These are phyloP conservation scores for Aspergillus quadricinctus DNA, from an alignment of 2,329 filamentous ascomycete species.

Conservation along the genomic window DNA sequence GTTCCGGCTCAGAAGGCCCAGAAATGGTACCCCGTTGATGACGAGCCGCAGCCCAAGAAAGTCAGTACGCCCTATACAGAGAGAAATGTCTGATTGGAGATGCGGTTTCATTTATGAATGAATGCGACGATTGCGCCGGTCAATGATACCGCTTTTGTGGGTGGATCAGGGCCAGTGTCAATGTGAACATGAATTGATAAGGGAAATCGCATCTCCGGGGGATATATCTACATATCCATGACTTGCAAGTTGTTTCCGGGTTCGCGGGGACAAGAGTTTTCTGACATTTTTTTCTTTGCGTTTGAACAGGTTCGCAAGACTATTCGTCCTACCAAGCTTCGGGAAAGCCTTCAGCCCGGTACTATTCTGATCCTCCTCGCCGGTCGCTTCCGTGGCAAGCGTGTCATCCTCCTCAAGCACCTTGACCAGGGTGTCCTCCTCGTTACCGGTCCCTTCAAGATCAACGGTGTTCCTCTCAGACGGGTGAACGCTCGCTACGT, in stretches of 20 bases:
- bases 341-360: constrained; percentile 86
- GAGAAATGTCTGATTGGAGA: constrained; percentile 19
- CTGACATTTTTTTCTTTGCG: constrained; percentile 23
- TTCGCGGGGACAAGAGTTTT: constrained; percentile 9
- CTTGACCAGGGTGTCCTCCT: constrained; percentile 97
- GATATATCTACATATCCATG: not conserved
- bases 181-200: constrained; percentile 20
- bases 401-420: constrained; percentile 96
- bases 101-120: constrained; percentile 25
- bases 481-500: constrained; percentile 55
- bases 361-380: constrained; percentile 98
- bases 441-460: constrained; percentile 99
- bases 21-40: constrained; percentile 98
- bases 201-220: constrained; percentile 18
- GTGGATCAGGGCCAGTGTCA: constrained; percentile 16
- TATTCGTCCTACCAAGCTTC: constrained; percentile 79
- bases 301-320: constrained; percentile 81
- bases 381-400: constrained; percentile 99
- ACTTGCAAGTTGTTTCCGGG: not conserved
- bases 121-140: constrained; percentile 28
- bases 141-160: constrained; percentile 12
- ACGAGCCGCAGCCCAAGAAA: constrained; percentile 85
- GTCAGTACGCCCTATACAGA: constrained; percentile 59
- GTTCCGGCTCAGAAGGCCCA: constrained; percentile 89
- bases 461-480: constrained; percentile 98